Percentiles rank a stretch among this genome's conserved stretches.
Evolutionary conservation across 2,329 filamentous ascomycete species (phyloP).

Genomic region (Ascochyta viciae-villosae): DNA sequence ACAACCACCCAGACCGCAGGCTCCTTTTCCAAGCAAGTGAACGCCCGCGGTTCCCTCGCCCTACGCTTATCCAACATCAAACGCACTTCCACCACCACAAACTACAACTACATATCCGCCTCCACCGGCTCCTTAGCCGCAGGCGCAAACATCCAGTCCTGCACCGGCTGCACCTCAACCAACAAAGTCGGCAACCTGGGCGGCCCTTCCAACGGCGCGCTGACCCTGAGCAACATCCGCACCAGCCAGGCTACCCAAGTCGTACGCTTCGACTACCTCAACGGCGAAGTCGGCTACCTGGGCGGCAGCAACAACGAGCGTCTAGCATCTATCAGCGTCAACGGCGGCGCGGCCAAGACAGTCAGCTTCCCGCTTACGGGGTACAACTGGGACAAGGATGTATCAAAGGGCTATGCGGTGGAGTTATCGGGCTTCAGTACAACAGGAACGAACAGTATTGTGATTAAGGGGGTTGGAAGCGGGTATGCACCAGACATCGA

Average conservation of each 20-base stretch:
- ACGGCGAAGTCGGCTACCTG: conserved; percentile 26
- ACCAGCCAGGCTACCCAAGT: conserved; percentile 24
- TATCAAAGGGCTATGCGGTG: conserved; percentile 23
- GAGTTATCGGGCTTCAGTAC: conserved; percentile 28
- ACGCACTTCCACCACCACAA: conserved; percentile 14
- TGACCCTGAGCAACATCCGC: conserved; percentile 28
- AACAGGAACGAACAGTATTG: conserved; percentile 23
- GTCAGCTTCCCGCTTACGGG: conserved; percentile 28
- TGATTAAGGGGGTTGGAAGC: conserved; percentile 19
- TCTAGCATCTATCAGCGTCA: conserved; percentile 26
- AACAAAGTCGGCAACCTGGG: conserved; percentile 30
- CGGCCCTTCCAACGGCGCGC: conserved; percentile 20
- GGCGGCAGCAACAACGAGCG: conserved; percentile 28
- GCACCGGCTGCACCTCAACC: conserved; percentile 25
- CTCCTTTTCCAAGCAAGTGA: conserved; percentile 28
- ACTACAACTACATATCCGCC: conserved; percentile 25
- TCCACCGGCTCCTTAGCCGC: conserved; percentile 24
- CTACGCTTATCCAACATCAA: conserved; percentile 28
- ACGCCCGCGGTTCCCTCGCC: conserved; percentile 24
- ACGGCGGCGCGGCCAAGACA: conserved; percentile 25
- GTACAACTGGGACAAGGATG: conserved; percentile 27
- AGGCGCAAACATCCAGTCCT: conserved; percentile 22
- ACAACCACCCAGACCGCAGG: conserved; percentile 11
- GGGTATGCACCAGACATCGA: conserved; percentile 25
- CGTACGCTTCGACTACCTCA: conserved; percentile 28